These are phyloP conservation scores for Saraca asoca DNA, from an alignment of 331 rosid genomes.

Conservation along the genomic window DNA sequence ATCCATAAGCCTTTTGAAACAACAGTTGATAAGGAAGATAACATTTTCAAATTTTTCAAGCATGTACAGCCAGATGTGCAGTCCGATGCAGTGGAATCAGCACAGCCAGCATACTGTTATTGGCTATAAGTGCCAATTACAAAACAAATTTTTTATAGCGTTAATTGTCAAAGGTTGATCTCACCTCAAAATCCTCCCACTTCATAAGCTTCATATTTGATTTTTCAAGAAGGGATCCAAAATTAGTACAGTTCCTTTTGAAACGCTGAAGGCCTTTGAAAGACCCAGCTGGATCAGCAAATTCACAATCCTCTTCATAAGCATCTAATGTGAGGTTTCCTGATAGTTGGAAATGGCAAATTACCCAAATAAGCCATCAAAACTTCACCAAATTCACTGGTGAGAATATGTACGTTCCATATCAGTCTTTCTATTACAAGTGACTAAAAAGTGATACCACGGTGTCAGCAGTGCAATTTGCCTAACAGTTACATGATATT, in stretches of 20 bases:
- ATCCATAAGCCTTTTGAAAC: not conserved
- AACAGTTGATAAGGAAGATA: not conserved
- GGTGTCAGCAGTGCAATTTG: too few relatives aligned
- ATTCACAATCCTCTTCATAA: slow-evolving; percentile 87
- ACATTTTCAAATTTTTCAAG: not conserved
- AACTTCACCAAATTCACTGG: slow-evolving; percentile 19
- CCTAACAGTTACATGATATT: too few relatives aligned
- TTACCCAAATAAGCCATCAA: slow-evolving; percentile 11
- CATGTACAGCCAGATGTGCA: not conserved
- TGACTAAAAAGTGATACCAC: too few relatives aligned
- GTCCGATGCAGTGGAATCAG: slow-evolving; percentile 1
- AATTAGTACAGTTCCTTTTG: slow-evolving; percentile 92
- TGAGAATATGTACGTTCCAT: slow-evolving; percentile 1
- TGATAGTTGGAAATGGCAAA: slow-evolving; percentile 31
- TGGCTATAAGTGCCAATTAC: not conserved
- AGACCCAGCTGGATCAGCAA: slow-evolving; percentile 96
- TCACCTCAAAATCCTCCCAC: slow-evolving; percentile 92
- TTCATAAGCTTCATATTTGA: slow-evolving; percentile 87
- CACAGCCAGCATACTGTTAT: not conserved
- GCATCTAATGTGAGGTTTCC: slow-evolving; percentile 87
- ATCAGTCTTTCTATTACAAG: too few relatives aligned
- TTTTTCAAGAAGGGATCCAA: slow-evolving; percentile 77
- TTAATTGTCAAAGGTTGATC: not conserved
- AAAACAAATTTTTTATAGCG: slow-evolving; percentile 13
- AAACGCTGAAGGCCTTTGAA: slow-evolving; percentile 88